These are phyloP conservation scores for Claviceps maximensis DNA, from an alignment of 2,329 filamentous ascomycete species.

Conservation along the genomic window DNA sequence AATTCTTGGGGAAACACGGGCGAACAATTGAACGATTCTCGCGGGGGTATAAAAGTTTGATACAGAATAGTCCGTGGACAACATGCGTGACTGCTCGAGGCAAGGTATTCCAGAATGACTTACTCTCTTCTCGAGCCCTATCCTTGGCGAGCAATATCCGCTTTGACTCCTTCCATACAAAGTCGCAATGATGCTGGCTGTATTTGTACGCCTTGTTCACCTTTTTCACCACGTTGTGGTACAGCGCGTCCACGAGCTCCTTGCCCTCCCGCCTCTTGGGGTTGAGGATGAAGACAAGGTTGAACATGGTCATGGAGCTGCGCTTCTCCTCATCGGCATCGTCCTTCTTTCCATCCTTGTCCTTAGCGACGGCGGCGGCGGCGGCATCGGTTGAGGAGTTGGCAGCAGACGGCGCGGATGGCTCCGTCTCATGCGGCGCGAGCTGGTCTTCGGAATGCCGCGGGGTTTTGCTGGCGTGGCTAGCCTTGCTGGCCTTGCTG, in stretches of 20 bases:
- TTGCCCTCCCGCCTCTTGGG: conserved; percentile 68
- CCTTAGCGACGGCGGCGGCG: conserved; percentile 10
- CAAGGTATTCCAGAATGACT: conserved; percentile 12
- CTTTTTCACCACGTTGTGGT: conserved; percentile 80
- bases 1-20: neutral
- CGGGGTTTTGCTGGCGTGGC: conserved; percentile 19
- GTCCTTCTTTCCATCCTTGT: conserved; percentile 29
- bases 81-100: too few species aligned
- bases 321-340: conserved; percentile 46
- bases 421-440: conserved; percentile 17
- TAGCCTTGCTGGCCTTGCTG: conserved; percentile 30
- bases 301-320: conserved; percentile 89
- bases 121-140: conserved; percentile 58
- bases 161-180: conserved; percentile 85
- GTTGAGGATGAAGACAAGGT: conserved; percentile 83
- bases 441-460: conserved; percentile 21
- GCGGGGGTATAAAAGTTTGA: too few species aligned
- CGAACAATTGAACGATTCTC: neutral
- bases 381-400: conserved; percentile 11
- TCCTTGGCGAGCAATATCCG: conserved; percentile 70
- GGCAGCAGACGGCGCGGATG: conserved; percentile 7
- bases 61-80: too few species aligned
- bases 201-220: conserved; percentile 87
- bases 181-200: conserved; percentile 78
- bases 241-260: conserved; percentile 60